These are phyloP conservation scores for Fusarium nygamai DNA, from an alignment of 2,329 filamentous ascomycete species.

Conservation along the genomic window DNA sequence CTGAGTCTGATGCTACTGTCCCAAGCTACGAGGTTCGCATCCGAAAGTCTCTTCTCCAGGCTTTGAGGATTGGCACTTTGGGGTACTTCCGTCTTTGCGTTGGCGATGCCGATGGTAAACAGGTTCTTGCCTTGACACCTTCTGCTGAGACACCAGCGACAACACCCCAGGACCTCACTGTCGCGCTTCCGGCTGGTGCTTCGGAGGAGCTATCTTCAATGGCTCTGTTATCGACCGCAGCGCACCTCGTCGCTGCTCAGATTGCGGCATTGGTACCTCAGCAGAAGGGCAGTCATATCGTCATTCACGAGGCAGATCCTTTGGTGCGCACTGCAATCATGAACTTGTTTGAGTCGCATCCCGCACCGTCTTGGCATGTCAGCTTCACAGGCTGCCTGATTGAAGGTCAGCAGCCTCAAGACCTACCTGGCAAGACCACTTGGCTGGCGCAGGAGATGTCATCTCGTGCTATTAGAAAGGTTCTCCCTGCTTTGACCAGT, in stretches of 20 bases:
- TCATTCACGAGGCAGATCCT: not conserved
- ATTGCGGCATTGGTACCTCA: not conserved
- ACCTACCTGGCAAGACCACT: not conserved
- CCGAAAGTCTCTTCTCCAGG: not conserved
- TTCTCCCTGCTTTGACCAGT: not conserved
- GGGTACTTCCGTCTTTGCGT: slow-evolving; percentile 1
- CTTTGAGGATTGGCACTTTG: not conserved
- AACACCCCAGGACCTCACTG: not conserved
- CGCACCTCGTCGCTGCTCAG: not conserved
- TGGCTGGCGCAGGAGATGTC: not conserved
- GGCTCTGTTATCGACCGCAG: not conserved
- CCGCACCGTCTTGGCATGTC: not conserved
- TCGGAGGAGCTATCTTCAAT: not conserved
- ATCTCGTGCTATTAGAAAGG: not conserved
- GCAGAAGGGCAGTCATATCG: not conserved
- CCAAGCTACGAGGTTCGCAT: not conserved
- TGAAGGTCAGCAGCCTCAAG: not conserved
- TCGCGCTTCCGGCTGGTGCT: not conserved
- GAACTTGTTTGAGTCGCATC: not conserved
- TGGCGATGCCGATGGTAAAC: not conserved
- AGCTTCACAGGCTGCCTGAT: not conserved
- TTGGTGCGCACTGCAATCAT: not conserved
- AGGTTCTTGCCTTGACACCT: not conserved
- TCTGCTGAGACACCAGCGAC: not conserved
- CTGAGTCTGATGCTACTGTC: not conserved